Evolutionary conservation across 441 rosid species (phyloP).

Genomic region (Lagerstroemia fauriei): DNA sequence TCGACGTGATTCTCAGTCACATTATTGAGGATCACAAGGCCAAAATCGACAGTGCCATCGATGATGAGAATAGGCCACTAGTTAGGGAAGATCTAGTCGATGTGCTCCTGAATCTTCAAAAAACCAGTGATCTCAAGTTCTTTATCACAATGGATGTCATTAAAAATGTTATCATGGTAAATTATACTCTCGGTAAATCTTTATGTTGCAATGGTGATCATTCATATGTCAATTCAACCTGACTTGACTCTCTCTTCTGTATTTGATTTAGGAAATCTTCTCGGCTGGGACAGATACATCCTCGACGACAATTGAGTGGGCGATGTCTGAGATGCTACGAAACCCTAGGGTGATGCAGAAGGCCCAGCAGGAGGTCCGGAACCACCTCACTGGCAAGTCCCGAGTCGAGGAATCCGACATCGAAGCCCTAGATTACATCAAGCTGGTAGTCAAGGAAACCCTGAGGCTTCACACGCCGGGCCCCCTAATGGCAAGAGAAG

Average conservation of each 20-base stretch:
- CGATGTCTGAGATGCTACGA: conserved; percentile 18
- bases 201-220: too few species aligned
- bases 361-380: conserved; percentile 13
- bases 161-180: not conserved
- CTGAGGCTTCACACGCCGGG: too few species aligned
- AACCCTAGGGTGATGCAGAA: conserved; percentile 12
- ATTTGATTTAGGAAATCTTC: not conserved
- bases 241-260: not conserved
- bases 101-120: conserved; percentile 19
- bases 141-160: conserved; percentile 6
- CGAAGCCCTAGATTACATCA: conserved; percentile 5
- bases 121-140: conserved; percentile 14
- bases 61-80: not conserved
- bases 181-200: not conserved
- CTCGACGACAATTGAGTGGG: conserved; percentile 18
- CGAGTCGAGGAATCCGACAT: conserved; percentile 13
- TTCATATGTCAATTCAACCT: too few species aligned
- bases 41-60: not conserved
- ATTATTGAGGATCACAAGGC: conserved; percentile 8
- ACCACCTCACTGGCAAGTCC: not conserved
- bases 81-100: conserved; percentile 19
- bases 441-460: too few species aligned
- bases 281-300: conserved; percentile 7
- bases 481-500: not conserved
- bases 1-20: conserved; percentile 16